phyloP scores from a whole-genome alignment of 257 asterid genomes.

The Cruciata laevipes region DNA sequence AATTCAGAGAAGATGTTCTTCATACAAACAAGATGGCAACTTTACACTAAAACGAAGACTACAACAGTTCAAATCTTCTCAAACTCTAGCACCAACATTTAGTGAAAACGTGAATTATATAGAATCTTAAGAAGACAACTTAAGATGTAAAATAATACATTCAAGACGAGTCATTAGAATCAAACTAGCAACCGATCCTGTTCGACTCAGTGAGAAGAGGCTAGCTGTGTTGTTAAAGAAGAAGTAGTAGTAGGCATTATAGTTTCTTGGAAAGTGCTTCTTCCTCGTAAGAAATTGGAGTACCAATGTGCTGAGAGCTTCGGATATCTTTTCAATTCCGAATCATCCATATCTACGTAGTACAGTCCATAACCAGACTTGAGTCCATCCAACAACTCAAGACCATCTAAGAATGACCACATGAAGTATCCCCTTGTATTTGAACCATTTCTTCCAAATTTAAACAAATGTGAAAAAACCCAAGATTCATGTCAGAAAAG shows the following conservation, averaged over 20 bases:
- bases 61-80: not conserved
- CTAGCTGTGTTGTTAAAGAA: not conserved
- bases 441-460: conserved; percentile 44
- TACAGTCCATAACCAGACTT: conserved; percentile 28
- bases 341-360: conserved; percentile 56
- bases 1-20: not conserved
- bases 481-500: not conserved
- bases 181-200: not conserved
- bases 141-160: not conserved
- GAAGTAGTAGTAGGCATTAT: not conserved
- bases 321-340: conserved; percentile 30
- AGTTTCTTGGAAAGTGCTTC: not conserved
- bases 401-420: conserved; percentile 57
- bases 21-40: not conserved
- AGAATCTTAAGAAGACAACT: not conserved
- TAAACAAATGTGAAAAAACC: not conserved
- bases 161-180: not conserved
- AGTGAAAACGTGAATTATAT: not conserved
- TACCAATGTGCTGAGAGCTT: conserved; percentile 47
- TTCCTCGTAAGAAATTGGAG: conserved; percentile 35
- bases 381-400: conserved; percentile 45
- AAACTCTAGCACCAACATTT: not conserved
- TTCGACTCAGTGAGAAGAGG: not conserved
- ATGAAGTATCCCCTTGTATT: conserved; percentile 41
- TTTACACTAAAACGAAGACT: not conserved